Conservation (phyloP, 768 basidiomycete genomes). For the Mycena crocata region DNA sequence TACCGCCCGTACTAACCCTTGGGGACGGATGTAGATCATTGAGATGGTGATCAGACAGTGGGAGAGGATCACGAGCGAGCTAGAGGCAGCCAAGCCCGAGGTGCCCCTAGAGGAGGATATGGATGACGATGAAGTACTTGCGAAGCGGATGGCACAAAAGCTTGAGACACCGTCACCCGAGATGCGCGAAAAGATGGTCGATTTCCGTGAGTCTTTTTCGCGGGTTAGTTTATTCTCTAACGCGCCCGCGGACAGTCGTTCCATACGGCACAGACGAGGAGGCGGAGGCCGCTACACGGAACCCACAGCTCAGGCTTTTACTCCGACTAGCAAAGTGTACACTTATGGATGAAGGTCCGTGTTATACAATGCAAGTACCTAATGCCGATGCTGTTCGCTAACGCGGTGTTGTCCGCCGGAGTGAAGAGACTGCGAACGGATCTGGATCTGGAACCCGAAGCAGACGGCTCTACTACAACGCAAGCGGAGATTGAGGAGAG, state of each 20-base stretch:
- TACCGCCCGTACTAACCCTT: not conserved
- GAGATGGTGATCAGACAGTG: constrained; percentile 17
- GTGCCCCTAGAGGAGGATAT: constrained; percentile 20
- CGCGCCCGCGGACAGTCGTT: constrained; percentile 32
- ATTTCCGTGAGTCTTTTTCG: constrained; percentile 20
- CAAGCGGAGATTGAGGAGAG: too few species aligned
- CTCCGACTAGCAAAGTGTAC: constrained; percentile 84
- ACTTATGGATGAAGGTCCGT: constrained; percentile 61
- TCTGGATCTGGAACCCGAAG: too few species aligned
- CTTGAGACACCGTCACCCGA: constrained; percentile 27
- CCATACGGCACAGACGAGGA: constrained; percentile 63
- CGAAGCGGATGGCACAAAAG: constrained; percentile 29
- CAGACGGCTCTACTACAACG: too few species aligned
- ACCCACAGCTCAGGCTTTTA: constrained; percentile 85
- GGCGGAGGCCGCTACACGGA: constrained; percentile 58
- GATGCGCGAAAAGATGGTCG: constrained; percentile 26
- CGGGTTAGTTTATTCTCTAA: constrained; percentile 43
- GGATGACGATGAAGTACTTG: constrained; percentile 24
- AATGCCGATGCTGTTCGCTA: too few species aligned
- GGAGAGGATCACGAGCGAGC: constrained; percentile 16
- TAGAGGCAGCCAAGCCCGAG: constrained; percentile 13
- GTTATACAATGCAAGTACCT: too few species aligned
- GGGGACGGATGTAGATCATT: constrained; percentile 24
- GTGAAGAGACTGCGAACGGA: too few species aligned
- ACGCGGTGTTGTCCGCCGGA: too few species aligned